Evolutionary conservation across 2,329 filamentous ascomycete genomes (phyloP).

Genomic region (Colletotrichum chrysophilum): DNA sequence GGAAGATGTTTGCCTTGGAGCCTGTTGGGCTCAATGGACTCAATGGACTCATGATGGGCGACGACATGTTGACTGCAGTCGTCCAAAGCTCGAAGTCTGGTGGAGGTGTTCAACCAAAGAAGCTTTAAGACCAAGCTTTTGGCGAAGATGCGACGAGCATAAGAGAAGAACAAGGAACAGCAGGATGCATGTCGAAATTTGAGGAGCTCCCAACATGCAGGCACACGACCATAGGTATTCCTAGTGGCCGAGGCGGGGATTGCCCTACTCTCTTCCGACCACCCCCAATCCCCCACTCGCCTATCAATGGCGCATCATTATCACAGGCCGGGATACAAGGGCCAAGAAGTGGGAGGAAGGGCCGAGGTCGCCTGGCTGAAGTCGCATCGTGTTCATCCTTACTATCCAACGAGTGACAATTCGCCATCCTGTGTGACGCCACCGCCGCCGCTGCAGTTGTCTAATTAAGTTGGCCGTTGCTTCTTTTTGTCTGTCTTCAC

Average conservation of each 20-base stretch:
- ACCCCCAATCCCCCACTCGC: neutral
- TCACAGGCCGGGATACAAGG: slow-evolving; percentile 8
- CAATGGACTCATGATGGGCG: slow-evolving; percentile 10
- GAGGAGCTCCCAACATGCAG: neutral
- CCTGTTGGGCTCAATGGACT: slow-evolving; percentile 6
- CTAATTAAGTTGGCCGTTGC: neutral
- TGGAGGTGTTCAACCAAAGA: neutral
- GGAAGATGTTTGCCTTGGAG: slow-evolving; percentile 23
- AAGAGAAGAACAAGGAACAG: neutral
- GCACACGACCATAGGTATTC: neutral
- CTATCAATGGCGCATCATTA: neutral
- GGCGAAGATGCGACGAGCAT: neutral
- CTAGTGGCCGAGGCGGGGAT: neutral
- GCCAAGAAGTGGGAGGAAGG: neutral
- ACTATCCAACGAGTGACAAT: neutral
- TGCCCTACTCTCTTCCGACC: neutral
- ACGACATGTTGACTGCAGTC: neutral
- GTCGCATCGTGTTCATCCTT: neutral
- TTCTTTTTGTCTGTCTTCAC: neutral
- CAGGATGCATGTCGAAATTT: neutral
- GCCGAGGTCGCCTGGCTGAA: neutral
- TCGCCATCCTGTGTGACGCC: neutral
- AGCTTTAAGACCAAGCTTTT: neutral
- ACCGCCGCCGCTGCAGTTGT: neutral
- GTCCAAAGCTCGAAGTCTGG: neutral